Evolutionary conservation across 192 early-diverging fungal species (phyloP).

Genomic region (Coemansia sp.): DNA sequence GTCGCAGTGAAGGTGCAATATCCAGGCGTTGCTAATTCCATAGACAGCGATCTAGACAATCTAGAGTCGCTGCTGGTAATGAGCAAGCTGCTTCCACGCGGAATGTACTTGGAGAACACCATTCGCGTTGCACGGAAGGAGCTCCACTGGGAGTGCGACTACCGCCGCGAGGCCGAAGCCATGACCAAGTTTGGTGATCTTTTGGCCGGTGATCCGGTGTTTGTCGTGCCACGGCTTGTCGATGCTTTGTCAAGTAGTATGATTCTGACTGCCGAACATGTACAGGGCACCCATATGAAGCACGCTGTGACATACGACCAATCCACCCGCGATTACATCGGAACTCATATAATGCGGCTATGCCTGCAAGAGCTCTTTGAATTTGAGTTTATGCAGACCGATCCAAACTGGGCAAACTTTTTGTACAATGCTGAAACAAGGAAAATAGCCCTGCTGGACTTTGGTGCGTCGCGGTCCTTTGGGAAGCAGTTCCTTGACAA

Average conservation of each 20-base stretch:
- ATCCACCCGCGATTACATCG: slow-evolving; percentile 64
- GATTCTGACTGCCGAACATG: slow-evolving; percentile 80
- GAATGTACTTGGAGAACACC: slow-evolving; percentile 96
- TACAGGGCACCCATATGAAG: slow-evolving; percentile 73
- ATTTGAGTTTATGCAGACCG: slow-evolving; percentile 98
- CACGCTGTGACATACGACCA: slow-evolving; percentile 62
- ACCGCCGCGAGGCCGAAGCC: slow-evolving; percentile 79
- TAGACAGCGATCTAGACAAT: slow-evolving; percentile 87
- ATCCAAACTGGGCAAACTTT: slow-evolving; percentile 99
- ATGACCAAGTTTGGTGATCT: slow-evolving; percentile 69
- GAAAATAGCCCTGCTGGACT: slow-evolving; percentile 89
- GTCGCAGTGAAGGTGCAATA: slow-evolving; percentile 97
- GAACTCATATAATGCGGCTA: slow-evolving; percentile 72
- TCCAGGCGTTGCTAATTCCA: slow-evolving; percentile 86
- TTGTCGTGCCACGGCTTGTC: slow-evolving; percentile 75
- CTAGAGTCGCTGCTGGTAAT: slow-evolving; percentile 77
- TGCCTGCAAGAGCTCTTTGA: slow-evolving; percentile 89
- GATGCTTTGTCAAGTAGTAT: slow-evolving; percentile 66
- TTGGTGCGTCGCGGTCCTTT: slow-evolving; percentile 90
- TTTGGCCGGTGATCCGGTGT: slow-evolving; percentile 61
- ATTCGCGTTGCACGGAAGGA: slow-evolving; percentile 88
- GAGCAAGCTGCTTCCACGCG: slow-evolving; percentile 83
- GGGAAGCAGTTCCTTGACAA: slow-evolving; percentile 68
- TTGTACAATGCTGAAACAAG: slow-evolving; percentile 71
- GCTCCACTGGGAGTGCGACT: slow-evolving; percentile 93